Evolutionary conservation across 2,329 filamentous ascomycete genomes (phyloP).

Genomic region (Fonsecaea pedrosoi): DNA sequence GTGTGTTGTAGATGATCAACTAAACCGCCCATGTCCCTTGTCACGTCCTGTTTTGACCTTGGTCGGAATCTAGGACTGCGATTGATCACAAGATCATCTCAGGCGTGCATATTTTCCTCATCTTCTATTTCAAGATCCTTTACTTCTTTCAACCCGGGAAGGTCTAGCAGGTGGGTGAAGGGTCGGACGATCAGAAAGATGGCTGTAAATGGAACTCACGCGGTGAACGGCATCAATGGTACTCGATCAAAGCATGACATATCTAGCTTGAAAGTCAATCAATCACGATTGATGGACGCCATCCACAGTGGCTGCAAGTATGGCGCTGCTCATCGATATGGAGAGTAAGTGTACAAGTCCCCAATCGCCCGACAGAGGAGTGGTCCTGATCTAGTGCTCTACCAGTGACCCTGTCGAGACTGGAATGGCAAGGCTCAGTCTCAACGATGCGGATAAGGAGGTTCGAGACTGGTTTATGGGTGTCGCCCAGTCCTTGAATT

Average conservation of each 20-base stretch:
- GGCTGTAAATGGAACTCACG: conserved; percentile 25
- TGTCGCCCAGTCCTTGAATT: conserved; percentile 68
- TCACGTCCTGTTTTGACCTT: neutral
- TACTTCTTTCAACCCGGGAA: neutral
- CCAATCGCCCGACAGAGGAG: neutral
- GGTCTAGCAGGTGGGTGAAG: neutral
- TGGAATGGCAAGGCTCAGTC: conserved; percentile 76
- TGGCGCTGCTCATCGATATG: conserved; percentile 41
- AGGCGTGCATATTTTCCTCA: neutral
- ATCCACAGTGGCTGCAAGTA: conserved; percentile 40
- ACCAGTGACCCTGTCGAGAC: conserved; percentile 37
- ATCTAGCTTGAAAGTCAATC: conserved; percentile 39
- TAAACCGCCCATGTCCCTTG: neutral
- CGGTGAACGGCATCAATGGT: conserved; percentile 31
- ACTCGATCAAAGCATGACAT: conserved; percentile 35
- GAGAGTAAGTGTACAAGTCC: conserved; percentile 31
- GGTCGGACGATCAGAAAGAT: conserved; percentile 14
- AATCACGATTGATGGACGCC: conserved; percentile 38
- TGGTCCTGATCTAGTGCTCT: neutral
- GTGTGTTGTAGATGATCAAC: neutral
- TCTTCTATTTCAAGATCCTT: conserved; percentile 1
- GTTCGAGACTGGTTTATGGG: conserved; percentile 78
- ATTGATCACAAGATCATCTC: neutral
- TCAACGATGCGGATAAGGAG: conserved; percentile 73
- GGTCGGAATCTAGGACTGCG: neutral